Evolutionary conservation across 2,329 filamentous ascomycete species (phyloP), one percentile per base, ranked within the genome.

Genomic region (Endothia cerciana): DNA sequence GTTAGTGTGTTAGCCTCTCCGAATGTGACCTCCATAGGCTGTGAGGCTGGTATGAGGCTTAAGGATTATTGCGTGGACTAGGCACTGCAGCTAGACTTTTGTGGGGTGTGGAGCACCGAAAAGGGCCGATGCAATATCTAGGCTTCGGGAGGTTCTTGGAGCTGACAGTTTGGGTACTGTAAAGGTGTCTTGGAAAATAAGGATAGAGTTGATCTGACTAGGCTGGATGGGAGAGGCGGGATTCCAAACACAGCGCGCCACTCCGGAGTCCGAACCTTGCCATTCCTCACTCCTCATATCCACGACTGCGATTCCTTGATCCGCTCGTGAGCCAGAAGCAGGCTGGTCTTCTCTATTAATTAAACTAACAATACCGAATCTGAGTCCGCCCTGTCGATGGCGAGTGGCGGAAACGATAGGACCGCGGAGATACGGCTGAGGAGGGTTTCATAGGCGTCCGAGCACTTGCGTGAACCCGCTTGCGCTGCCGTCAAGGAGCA

Each of bases 201-300:
- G n/a, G n/a, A 19, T 41, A n/a, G n/a, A n/a, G 40, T 17, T 41
- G 3, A 17, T 17, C 22, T 11, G 19, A 22, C 19, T 45, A 45
- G 43, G n/a, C 43, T 25, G 22, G 22, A 49, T 49, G 22, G n/a
- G 45, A 25, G 13, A 49, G 2, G n/a, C 45, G 45, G n/a, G 5
- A 11, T 25, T 3, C 25, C 19, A 49, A 49, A 11, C 45, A 49
- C 22, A 22, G 7, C n/a, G 22, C 45, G 45, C 45, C 45, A 49
- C 45, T 49, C 45, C 22, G 45, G n/a, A n/a, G n/a, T n/a, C n/a
- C n/a, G n/a, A n/a, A 49, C 22, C 45, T 25, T 49, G 45, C 45
- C 3, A 10, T 47, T 47, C 22, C 22, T 7, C 22, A 41, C 4
- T 22, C 8, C n/a, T n/a, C 7, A 11, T 22, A 3, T 47, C n/a